Percentiles rank a stretch among this genome's conserved stretches.
phyloP scores from a whole-genome alignment of 306 rosid genomes.

The Vigna mungo region DNA sequence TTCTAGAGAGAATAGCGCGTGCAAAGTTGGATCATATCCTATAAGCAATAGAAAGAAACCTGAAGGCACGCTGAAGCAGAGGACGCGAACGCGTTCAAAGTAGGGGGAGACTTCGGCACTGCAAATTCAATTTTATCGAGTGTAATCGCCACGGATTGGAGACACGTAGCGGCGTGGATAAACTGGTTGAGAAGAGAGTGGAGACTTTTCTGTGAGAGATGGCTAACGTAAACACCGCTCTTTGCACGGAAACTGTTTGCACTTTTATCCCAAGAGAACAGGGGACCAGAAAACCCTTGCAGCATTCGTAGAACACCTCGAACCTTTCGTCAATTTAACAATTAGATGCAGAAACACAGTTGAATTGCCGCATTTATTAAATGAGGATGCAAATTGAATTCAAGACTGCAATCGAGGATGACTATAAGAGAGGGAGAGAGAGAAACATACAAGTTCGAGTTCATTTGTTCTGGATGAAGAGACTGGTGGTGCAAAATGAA shows the following conservation, averaged over 20 bases:
- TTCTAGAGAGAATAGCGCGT: neutral
- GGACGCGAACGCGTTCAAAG: constrained; percentile 73
- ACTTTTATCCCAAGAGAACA: constrained; percentile 70
- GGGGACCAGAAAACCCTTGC: constrained; percentile 82
- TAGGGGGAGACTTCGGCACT: constrained; percentile 60
- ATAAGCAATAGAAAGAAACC: constrained; percentile 47
- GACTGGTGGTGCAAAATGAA: constrained; percentile 73
- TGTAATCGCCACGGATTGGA: constrained; percentile 61
- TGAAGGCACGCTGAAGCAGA: constrained; percentile 82
- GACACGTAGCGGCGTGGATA: constrained; percentile 81
- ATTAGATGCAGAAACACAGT: constrained; percentile 4
- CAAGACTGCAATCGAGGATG: neutral
- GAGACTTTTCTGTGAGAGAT: constrained; percentile 78
- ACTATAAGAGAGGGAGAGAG: neutral
- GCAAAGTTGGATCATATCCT: neutral
- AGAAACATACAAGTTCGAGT: constrained; percentile 67
- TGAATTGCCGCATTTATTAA: neutral
- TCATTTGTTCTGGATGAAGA: constrained; percentile 74
- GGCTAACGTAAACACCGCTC: constrained; percentile 65
- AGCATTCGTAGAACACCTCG: constrained; percentile 84
- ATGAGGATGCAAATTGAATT: constrained; percentile 17
- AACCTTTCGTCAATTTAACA: constrained; percentile 60
- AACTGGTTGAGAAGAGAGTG: constrained; percentile 68
- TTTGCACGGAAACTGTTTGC: constrained; percentile 59
- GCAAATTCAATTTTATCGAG: constrained; percentile 58